Evolutionary conservation across 768 basidiomycete species (phyloP).

Genomic region (Boletus vermiculosoides): DNA sequence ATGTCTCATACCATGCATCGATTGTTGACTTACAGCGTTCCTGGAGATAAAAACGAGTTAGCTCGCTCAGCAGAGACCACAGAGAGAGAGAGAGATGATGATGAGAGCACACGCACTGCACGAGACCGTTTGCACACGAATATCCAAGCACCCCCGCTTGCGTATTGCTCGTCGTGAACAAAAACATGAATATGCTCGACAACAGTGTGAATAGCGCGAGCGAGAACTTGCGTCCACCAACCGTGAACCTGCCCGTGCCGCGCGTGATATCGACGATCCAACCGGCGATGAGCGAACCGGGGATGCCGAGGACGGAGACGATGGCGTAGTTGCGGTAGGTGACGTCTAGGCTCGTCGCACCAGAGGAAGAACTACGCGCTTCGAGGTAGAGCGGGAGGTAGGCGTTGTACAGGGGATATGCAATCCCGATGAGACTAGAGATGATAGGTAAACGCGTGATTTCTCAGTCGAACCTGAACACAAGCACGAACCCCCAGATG

Average conservation of each 20-base stretch:
- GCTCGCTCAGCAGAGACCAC: not conserved
- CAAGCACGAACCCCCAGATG: conserved; percentile 46
- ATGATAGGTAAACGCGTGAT: not conserved
- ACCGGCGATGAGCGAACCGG: conserved; percentile 48
- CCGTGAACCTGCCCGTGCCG: conserved; percentile 28
- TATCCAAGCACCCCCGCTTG: conserved; percentile 42
- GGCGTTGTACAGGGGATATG: conserved; percentile 51
- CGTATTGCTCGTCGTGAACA: conserved; percentile 49
- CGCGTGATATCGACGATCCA: conserved; percentile 45
- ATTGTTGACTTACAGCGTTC: conserved; percentile 35
- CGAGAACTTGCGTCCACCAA: conserved; percentile 49
- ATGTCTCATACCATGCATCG: not conserved
- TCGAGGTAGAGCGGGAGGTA: conserved; percentile 52
- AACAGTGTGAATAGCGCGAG: conserved; percentile 45
- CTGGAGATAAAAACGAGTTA: not conserved
- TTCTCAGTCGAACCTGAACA: not conserved
- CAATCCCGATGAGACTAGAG: conserved; percentile 47
- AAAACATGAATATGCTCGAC: conserved; percentile 48
- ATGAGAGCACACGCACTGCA: conserved; percentile 34
- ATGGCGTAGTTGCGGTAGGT: conserved; percentile 52
- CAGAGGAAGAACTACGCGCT: conserved; percentile 30
- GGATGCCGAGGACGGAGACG: conserved; percentile 46
- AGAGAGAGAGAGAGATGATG: too few relatives aligned
- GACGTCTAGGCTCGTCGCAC: conserved; percentile 19
- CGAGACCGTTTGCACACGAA: conserved; percentile 44